phyloP scores from a whole-genome alignment of 306 rosid genomes.

The Cucumis melo region DNA sequence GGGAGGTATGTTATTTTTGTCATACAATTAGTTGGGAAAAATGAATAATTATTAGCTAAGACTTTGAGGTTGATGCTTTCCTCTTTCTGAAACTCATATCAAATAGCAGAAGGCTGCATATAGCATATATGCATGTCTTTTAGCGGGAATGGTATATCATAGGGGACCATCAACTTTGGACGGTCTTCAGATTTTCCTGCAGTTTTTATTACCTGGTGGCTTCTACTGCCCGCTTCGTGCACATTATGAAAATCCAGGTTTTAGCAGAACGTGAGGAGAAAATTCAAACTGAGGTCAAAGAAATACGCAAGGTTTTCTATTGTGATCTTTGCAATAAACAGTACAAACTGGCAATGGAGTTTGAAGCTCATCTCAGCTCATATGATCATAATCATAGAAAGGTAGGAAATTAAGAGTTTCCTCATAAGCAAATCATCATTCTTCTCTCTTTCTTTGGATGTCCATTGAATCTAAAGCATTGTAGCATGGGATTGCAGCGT shows the following conservation, averaged over 20 bases:
- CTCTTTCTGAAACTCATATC: slow-evolving; percentile 71
- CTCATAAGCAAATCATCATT: neutral
- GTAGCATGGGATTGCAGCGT: slow-evolving; percentile 38
- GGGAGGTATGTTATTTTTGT: slow-evolving; percentile 62
- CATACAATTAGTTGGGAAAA: slow-evolving; percentile 16
- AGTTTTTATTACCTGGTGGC: slow-evolving; percentile 99
- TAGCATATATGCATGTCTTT: slow-evolving; percentile 85
- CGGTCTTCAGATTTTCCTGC: slow-evolving; percentile 99
- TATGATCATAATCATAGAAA: slow-evolving; percentile 95
- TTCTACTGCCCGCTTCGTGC: slow-evolving; percentile 99
- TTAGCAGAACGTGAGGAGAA: slow-evolving; percentile 96
- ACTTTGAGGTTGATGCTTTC: slow-evolving; percentile 64
- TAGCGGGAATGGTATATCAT: slow-evolving; percentile 79
- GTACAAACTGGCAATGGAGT: slow-evolving; percentile 91
- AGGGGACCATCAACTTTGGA: slow-evolving; percentile 92
- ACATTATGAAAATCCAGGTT: slow-evolving; percentile 95
- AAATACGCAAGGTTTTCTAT: slow-evolving; percentile 83
- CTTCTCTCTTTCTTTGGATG: neutral
- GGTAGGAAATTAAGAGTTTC: slow-evolving; percentile 23
- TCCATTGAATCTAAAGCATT: slow-evolving; percentile 5
- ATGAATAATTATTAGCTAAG: slow-evolving; percentile 24
- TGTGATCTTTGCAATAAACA: slow-evolving; percentile 99
- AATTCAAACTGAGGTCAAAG: slow-evolving; percentile 90
- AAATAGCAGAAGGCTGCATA: slow-evolving; percentile 95
- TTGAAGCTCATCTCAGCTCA: slow-evolving; percentile 88